Base-by-base conservation (phyloP, 345 rosid species). In the Corchorus olitorius region DNA sequence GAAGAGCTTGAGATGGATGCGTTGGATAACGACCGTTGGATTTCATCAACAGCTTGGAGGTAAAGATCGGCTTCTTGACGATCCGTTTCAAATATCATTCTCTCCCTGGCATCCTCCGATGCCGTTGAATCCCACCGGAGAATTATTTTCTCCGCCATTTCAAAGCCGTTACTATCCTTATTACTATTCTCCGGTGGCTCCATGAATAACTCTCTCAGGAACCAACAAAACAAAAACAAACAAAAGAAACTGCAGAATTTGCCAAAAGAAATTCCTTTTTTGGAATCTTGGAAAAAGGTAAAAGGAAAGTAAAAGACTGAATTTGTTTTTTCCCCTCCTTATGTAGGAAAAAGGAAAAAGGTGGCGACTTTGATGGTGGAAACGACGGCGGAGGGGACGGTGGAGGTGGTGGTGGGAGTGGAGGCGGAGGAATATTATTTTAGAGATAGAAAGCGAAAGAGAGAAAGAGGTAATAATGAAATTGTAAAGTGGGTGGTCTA, bases 91-190 rank as follows among this genome's bases (percentile, higher is more conserved):
- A 95, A 95, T 20, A 95, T 90, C 98, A 93, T 93, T 84, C 80
- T 93, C 71, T 90, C 97, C 8, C 91, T 80, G 0, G 96, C 94
- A 60, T 93, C 99, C 75, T 93, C 99, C 0, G 97, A 95, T 3
- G 90, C 91, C 14, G 98, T 85, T 0, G 99, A 89, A 82, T 95
- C 97, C 99, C 99, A 93, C 52, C 95, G 81, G n/a, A 90, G 87
- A 60, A 95, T 93, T 6, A 95, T 77, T 83, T 78, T 84, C 89
- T 93, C 89, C 0, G 98, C 97, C 49, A 84, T 78, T 27, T 89
- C 97, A 35, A 88, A 86, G 13, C 80, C 82, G 39, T 20, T 16
- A 39, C 39, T 17, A 46, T 20, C 83, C 19, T 53, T 34, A 69
- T 37, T 56, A 54, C 9, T 60, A 50, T 55, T 77, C 71, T 87